These are phyloP conservation scores for Gamsiella multidivaricata DNA, from an alignment of 192 early-diverging fungal species.

Conservation along the genomic window DNA sequence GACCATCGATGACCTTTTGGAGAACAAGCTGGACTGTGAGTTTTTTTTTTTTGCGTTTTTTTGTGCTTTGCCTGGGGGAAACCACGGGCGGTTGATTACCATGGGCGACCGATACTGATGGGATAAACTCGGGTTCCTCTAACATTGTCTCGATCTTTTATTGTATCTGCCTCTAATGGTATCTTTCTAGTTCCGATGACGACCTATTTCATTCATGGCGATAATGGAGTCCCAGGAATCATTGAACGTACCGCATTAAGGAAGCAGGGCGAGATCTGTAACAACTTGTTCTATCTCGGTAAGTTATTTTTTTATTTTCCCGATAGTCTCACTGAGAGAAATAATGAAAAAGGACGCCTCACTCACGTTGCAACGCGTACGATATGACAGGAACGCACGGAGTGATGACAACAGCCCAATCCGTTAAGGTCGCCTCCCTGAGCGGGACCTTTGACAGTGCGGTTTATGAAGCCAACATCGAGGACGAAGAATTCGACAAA, in stretches of 20 bases:
- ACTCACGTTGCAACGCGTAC: no score
- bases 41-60: background rate
- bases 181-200: conserved; percentile 68
- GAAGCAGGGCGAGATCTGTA: conserved; percentile 78
- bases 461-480: conserved; percentile 25
- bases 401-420: conserved; percentile 66
- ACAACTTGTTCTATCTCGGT: conserved; percentile 80
- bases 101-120: no score
- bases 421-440: conserved; percentile 70
- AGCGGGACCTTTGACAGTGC: conserved; percentile 58
- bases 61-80: no score
- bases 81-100: no score
- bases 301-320: conserved; percentile 16
- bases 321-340: no score
- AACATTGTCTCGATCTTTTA: background rate
- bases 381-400: conserved; percentile 53
- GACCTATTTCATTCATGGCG: conserved; percentile 81
- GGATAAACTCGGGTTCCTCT: no score
- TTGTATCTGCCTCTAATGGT: background rate
- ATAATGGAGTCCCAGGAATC: conserved; percentile 65
- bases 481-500: conserved; percentile 27
- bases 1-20: conserved; percentile 63
- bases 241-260: conserved; percentile 62
- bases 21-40: conserved; percentile 61
- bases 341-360: background rate